phyloP scores from a whole-genome alignment of 164 flowering plant genomes.

The Chloranthus sessilifolius region DNA sequence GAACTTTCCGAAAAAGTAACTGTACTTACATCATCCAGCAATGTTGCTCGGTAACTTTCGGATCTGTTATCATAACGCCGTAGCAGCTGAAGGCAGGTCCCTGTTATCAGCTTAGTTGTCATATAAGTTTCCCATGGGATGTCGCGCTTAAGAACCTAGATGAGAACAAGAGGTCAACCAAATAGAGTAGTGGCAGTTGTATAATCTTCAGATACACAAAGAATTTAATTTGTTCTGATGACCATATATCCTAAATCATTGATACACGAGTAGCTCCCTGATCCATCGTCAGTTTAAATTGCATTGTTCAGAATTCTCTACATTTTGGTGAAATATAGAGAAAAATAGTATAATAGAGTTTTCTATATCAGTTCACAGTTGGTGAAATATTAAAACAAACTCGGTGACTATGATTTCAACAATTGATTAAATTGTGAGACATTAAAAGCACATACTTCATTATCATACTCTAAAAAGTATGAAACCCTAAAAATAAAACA shows the following conservation, averaged over 20 bases:
- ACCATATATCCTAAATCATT: not conserved
- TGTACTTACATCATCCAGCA: conserved; percentile 85
- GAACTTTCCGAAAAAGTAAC: too few relatives aligned
- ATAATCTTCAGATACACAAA: not conserved
- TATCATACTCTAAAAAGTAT: too few relatives aligned
- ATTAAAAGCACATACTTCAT: too few relatives aligned
- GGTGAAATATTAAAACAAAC: too few relatives aligned
- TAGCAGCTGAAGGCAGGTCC: conserved; percentile 86
- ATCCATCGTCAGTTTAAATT: too few relatives aligned
- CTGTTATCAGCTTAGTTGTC: conserved; percentile 89
- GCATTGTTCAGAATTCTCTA: too few relatives aligned
- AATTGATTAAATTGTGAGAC: too few relatives aligned
- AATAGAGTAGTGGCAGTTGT: not conserved
- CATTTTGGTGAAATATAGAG: too few relatives aligned
- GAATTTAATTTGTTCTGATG: not conserved
- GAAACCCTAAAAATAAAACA: too few relatives aligned
- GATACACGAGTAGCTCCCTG: not conserved
- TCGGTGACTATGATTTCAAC: too few relatives aligned
- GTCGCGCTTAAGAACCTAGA: conserved; percentile 87
- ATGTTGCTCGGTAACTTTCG: conserved; percentile 65
- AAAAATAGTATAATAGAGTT: too few relatives aligned
- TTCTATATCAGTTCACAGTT: too few relatives aligned
- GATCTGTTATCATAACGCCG: conserved; percentile 89
- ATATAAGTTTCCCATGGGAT: conserved; percentile 99
- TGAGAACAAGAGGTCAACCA: conserved; percentile 8